phyloP scores from a whole-genome alignment of 768 basidiomycete species.

The Amanita pseudoporphyria region DNA sequence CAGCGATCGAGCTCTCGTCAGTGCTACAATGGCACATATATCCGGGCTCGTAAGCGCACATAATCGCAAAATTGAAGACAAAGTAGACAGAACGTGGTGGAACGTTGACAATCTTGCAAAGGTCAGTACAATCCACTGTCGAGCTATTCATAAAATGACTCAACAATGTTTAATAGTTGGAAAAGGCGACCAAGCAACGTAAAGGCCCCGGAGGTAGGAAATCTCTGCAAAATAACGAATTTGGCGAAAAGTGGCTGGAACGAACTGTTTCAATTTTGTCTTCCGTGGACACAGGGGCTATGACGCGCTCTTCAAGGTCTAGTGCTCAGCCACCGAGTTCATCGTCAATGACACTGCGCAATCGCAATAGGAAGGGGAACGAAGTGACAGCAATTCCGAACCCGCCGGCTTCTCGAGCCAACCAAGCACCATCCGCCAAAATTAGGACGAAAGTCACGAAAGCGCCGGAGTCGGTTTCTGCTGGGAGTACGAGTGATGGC shows the following conservation, averaged over 20 bases:
- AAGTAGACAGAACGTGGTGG: conserved; percentile 59
- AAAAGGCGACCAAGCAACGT: conserved; percentile 43
- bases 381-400: conserved; percentile 1
- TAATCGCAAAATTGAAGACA: conserved; percentile 14
- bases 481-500: too few relatives aligned
- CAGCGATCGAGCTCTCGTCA: conserved; percentile 79
- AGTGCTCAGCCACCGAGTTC: conserved; percentile 16
- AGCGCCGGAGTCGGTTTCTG: too few relatives aligned
- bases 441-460: too few relatives aligned
- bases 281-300: conserved; percentile 26
- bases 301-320: conserved; percentile 14
- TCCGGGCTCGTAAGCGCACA: conserved; percentile 42
- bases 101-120: conserved; percentile 43
- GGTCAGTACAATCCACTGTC: conserved; percentile 25
- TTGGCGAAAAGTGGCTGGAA: conserved; percentile 47
- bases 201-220: conserved; percentile 43
- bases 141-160: background rate
- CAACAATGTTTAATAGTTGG: conserved; percentile 35
- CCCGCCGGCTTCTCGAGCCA: too few relatives aligned
- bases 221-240: conserved; percentile 21
- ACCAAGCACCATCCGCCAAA: too few relatives aligned
- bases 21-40: conserved; percentile 77
- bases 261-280: conserved; percentile 42
- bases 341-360: conserved; percentile 39
- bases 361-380: conserved; percentile 36